These are phyloP conservation scores for Benincasa hispida DNA, from an alignment of 306 rosid species.

Conservation along the genomic window DNA sequence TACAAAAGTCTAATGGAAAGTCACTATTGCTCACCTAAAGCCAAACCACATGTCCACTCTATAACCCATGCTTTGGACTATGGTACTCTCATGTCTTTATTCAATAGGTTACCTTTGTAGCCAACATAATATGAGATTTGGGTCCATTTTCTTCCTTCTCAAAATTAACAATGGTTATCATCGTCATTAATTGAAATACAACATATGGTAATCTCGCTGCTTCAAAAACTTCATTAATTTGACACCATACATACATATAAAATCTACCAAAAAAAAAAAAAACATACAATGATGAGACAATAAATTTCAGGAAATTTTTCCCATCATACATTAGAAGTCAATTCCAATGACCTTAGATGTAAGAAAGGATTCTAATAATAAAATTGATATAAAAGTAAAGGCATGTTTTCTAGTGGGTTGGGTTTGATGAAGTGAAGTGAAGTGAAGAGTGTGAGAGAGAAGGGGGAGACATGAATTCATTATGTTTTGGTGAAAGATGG, in stretches of 20 bases:
- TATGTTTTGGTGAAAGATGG: neutral
- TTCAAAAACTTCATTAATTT: neutral
- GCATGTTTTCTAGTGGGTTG: neutral
- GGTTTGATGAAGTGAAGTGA: neutral
- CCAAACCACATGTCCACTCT: conserved; percentile 23
- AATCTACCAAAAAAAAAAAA: too few relatives aligned
- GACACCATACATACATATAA: too few relatives aligned
- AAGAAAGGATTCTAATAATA: too few relatives aligned
- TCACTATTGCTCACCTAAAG: conserved; percentile 23
- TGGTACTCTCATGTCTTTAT: conserved; percentile 9
- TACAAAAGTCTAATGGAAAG: conserved; percentile 26
- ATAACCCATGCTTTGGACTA: conserved; percentile 2
- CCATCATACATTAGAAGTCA: too few relatives aligned
- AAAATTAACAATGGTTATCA: neutral
- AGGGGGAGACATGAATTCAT: neutral
- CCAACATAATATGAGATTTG: conserved; percentile 9
- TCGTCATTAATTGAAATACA: neutral
- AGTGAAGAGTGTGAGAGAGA: neutral
- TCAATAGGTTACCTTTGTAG: conserved; percentile 15
- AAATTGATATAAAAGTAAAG: neutral
- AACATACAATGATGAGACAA: too few relatives aligned
- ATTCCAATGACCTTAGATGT: too few relatives aligned
- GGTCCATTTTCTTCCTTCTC: neutral
- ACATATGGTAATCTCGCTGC: neutral
- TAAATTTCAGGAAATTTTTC: too few relatives aligned